Conservation (phyloP, 495 filamentous ascomycete species). For the Cercophora sp. region DNA sequence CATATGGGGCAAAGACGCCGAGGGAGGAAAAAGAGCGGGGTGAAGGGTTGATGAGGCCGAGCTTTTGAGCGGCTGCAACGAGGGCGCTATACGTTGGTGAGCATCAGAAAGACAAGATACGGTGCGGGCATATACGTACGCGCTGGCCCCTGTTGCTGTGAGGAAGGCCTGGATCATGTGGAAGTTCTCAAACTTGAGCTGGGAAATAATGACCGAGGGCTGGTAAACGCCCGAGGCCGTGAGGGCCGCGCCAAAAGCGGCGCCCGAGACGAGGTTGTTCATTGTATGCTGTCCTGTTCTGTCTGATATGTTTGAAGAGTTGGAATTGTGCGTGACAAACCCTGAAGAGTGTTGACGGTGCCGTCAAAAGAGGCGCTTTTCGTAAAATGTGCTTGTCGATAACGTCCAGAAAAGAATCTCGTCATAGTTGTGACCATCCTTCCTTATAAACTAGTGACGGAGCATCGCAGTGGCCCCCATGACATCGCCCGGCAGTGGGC, state of each 20-base stretch:
- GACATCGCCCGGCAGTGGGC: neutral
- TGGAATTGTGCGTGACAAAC: neutral
- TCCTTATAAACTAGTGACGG: neutral
- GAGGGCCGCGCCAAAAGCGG: conserved; percentile 52
- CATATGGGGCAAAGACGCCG: conserved; percentile 38
- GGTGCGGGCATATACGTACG: conserved; percentile 43
- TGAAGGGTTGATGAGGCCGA: conserved; percentile 28
- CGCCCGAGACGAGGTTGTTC: conserved; percentile 39
- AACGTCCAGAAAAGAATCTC: neutral
- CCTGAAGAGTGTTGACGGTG: neutral
- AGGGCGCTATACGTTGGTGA: conserved; percentile 20
- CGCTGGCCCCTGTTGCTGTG: conserved; percentile 48
- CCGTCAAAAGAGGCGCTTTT: neutral
- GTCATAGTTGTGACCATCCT: neutral
- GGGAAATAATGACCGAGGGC: conserved; percentile 48
- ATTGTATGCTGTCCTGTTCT: conserved; percentile 1
- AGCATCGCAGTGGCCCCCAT: neutral
- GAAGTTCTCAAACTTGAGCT: conserved; percentile 52
- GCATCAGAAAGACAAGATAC: neutral
- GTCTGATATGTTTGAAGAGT: neutral
- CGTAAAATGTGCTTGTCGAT: neutral
- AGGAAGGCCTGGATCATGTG: conserved; percentile 58
- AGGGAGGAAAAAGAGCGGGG: conserved; percentile 36
- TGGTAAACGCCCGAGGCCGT: conserved; percentile 49
- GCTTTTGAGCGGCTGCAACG: conserved; percentile 29